Percentiles rank a stretch among this genome's conserved stretches.
Conservation (phyloP, 2,329 filamentous ascomycete species). For the Cladosporium sphaerospermum region DNA sequence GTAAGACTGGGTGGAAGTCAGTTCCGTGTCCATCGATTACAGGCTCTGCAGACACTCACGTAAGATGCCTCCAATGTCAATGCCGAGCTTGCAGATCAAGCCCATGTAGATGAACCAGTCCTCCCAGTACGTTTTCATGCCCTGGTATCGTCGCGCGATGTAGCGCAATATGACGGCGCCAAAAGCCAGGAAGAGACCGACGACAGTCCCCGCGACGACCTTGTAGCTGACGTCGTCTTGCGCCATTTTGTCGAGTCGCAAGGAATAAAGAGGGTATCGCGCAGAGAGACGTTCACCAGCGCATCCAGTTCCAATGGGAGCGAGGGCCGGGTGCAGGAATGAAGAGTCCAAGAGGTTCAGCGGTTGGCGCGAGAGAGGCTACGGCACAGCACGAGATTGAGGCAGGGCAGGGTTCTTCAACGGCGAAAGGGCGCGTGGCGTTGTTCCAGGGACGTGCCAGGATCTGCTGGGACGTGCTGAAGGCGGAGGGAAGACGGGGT, state of each 20-base stretch:
- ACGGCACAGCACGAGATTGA: constrained; percentile 1
- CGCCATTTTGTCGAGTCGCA: not conserved
- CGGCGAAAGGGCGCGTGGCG: constrained; percentile 4
- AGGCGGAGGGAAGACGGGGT: constrained; percentile 2
- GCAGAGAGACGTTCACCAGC: no score
- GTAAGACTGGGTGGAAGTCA: constrained; percentile 7
- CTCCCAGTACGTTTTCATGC: constrained; percentile 13
- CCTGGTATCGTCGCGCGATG: constrained; percentile 11
- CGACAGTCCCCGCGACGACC: constrained; percentile 12
- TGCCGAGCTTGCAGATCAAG: constrained; percentile 13
- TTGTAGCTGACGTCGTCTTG: constrained; percentile 5
- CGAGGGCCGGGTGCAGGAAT: constrained; percentile 9
- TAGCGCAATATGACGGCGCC: constrained; percentile 10
- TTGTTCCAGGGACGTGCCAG: not conserved
- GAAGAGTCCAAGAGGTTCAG: constrained; percentile 4
- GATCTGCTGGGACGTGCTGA: not conserved
- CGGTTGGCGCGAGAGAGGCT: not conserved
- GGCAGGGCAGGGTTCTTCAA: constrained; percentile 7
- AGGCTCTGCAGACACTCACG: not conserved
- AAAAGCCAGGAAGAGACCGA: constrained; percentile 12
- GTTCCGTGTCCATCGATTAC: not conserved
- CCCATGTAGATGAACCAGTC: constrained; percentile 16
- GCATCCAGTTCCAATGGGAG: no score
- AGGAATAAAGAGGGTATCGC: no score
- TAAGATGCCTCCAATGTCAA: constrained; percentile 14